These are phyloP conservation scores for Aspergillus aculeatus DNA, from an alignment of 2,329 filamentous ascomycete genomes.

Conservation along the genomic window DNA sequence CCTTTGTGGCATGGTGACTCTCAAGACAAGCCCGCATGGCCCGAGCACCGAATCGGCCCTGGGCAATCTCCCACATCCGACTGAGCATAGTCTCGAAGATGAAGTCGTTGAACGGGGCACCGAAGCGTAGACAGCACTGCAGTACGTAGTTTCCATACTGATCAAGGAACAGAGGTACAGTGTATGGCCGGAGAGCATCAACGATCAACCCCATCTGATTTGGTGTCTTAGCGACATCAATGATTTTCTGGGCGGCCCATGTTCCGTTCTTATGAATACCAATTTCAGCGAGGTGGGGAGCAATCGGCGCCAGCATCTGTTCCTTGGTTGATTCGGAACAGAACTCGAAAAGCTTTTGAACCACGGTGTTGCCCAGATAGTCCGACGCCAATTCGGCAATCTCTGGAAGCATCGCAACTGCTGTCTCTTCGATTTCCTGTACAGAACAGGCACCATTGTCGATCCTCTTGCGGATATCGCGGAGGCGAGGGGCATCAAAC, in stretches of 20 bases:
- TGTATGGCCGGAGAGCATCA: conserved; percentile 79
- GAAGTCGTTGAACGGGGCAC: conserved; percentile 84
- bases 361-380: conserved; percentile 98
- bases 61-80: conserved; percentile 87
- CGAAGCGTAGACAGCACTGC: conserved; percentile 93
- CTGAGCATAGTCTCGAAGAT: conserved; percentile 98
- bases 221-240: conserved; percentile 86
- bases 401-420: conserved; percentile 90
- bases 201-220: conserved; percentile 82
- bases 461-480: conserved; percentile 95
- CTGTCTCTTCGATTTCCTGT: conserved; percentile 87
- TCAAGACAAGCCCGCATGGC: conserved; percentile 97
- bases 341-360: conserved; percentile 96
- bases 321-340: conserved; percentile 89
- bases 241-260: conserved; percentile 99
- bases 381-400: conserved; percentile 93
- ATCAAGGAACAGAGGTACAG: conserved; percentile 87
- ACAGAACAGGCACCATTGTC: conserved; percentile 88
- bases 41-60: conserved; percentile 89
- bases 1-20: conserved; percentile 90
- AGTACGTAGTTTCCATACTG: conserved; percentile 99
- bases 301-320: conserved; percentile 83
- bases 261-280: conserved; percentile 99
- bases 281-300: conserved; percentile 91
- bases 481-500: conserved; percentile 89